phyloP scores from a whole-genome alignment of 2,329 filamentous ascomycete species.

The Pyricularia grisea region DNA sequence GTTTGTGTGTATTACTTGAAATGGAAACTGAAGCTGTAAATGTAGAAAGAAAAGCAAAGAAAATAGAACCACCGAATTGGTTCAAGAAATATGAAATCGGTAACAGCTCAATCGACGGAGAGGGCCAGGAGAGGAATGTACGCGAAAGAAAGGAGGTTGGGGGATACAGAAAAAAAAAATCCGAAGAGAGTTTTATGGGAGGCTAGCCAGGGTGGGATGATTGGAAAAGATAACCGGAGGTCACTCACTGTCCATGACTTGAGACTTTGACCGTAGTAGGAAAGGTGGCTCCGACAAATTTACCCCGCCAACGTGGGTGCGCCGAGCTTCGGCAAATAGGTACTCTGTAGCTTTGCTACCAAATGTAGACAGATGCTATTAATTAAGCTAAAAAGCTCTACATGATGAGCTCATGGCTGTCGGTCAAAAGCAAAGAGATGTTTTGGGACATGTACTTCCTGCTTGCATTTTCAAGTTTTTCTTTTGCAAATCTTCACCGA shows the following conservation, averaged over 20 bases:
- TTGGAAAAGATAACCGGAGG: not conserved
- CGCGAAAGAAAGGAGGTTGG: not conserved
- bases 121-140: not conserved
- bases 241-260: not conserved
- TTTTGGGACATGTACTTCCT: not conserved
- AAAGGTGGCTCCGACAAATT: not conserved
- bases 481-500: not conserved
- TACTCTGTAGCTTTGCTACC: not conserved
- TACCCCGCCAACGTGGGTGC: not conserved
- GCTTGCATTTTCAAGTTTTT: not conserved
- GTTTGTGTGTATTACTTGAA: not conserved
- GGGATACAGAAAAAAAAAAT: not conserved
- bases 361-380: not conserved
- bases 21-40: not conserved
- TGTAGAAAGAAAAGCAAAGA: not conserved
- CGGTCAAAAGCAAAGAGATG: too few relatives aligned
- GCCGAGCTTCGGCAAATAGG: not conserved
- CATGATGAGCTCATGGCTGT: not conserved
- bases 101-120: not conserved
- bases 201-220: conserved; percentile 1
- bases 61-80: not conserved
- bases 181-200: conserved; percentile 7
- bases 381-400: not conserved
- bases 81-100: not conserved
- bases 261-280: not conserved